Conservation (phyloP, 352 stramenopile species). For the Globisporangium heterothallicum region DNA sequence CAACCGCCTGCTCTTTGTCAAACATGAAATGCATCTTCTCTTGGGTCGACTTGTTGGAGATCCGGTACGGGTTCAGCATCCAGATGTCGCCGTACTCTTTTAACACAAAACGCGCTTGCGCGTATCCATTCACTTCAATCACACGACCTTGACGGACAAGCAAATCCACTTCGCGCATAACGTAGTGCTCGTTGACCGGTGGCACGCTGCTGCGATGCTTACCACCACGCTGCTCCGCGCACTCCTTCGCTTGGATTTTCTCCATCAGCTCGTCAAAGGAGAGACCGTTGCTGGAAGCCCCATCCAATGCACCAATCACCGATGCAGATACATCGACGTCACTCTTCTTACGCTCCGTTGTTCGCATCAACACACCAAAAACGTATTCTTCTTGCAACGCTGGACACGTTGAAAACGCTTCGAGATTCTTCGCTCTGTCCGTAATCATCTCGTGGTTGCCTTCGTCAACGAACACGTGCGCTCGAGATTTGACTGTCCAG, state of each 20-base stretch:
- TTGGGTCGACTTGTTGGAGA: constrained; percentile 33
- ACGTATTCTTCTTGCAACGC: neutral
- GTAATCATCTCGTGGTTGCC: constrained; percentile 14
- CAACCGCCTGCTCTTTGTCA: constrained; percentile 46
- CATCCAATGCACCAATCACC: neutral
- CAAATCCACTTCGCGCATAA: constrained; percentile 32
- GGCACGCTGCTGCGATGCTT: neutral
- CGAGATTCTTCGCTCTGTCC: constrained; percentile 17
- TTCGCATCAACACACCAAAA: neutral
- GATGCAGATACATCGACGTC: neutral
- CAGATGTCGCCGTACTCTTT: constrained; percentile 44
- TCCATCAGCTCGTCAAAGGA: constrained; percentile 12
- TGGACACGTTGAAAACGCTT: constrained; percentile 35
- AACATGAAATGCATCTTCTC: constrained; percentile 73
- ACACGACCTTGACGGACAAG: constrained; percentile 34
- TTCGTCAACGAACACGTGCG: constrained; percentile 20
- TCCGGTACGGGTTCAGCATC: constrained; percentile 52
- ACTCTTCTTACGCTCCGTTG: neutral
- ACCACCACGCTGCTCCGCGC: neutral
- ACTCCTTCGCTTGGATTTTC: neutral
- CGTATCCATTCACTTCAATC: constrained; percentile 62
- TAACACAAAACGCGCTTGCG: constrained; percentile 45
- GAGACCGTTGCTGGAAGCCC: constrained; percentile 3
- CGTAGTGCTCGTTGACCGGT: neutral
- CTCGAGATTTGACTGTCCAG: constrained; percentile 57